A percentile compares a stretch with the other conserved stretches of the same genome.
Evolutionary conservation across 768 basidiomycete species (phyloP).

Genomic region (Kwoniella dejecticola): DNA sequence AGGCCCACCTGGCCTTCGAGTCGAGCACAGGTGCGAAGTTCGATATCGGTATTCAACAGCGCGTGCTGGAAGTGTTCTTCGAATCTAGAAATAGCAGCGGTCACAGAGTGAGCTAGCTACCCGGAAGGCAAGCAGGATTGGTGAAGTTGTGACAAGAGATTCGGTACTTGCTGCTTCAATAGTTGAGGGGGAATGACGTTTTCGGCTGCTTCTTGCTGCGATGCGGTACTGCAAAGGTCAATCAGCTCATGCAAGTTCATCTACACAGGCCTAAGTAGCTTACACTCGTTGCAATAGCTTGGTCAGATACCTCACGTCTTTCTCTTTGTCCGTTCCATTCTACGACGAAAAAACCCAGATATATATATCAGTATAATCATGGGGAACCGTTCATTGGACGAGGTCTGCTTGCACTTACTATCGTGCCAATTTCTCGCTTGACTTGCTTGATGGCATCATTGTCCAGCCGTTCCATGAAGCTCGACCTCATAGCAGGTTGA

Average conservation of each 20-base stretch:
- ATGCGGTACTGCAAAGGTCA: not conserved
- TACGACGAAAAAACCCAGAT: not conserved
- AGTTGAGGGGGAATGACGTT: not conserved
- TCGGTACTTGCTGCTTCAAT: not conserved
- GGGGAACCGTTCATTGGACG: not conserved
- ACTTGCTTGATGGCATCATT: not conserved
- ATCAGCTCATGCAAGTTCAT: not conserved
- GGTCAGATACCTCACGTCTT: not conserved
- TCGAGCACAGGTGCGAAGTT: not conserved
- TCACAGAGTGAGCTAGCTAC: not conserved
- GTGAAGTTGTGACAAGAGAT: not conserved
- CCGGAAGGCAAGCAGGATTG: not conserved
- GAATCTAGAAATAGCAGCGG: not conserved
- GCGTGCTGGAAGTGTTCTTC: not conserved
- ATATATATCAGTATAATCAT: not conserved
- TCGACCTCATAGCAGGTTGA: not conserved
- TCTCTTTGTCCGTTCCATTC: not conserved
- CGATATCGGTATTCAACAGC: not conserved
- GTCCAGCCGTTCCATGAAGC: not conserved
- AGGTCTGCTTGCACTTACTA: not conserved
- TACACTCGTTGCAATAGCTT: not conserved
- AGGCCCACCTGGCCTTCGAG: not conserved
- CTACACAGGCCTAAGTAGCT: not conserved
- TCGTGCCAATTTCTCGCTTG: not conserved
- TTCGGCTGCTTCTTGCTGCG: not conserved